Conservation (phyloP, 805 yeast species). For the Alloascoidea africana region DNA sequence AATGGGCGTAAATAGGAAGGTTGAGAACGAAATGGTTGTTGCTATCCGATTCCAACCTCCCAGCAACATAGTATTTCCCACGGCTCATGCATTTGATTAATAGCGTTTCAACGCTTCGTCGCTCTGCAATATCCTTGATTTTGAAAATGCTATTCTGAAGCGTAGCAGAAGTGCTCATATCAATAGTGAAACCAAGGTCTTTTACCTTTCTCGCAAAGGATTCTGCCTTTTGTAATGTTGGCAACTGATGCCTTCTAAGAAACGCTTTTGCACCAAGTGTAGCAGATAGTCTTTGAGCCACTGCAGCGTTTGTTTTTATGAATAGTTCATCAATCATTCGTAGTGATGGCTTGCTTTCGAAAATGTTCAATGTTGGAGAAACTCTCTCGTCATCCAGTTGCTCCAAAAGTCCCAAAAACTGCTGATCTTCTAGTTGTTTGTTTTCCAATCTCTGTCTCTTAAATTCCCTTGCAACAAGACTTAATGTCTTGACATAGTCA, state of each 20-base stretch:
- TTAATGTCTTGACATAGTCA: constrained; percentile 32
- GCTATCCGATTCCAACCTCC: constrained; percentile 55
- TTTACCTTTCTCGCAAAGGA: constrained; percentile 65
- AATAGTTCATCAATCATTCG: constrained; percentile 49
- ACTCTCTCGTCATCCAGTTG: constrained; percentile 69
- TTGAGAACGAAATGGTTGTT: constrained; percentile 48
- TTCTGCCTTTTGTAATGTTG: constrained; percentile 67
- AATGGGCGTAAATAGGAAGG: constrained; percentile 63
- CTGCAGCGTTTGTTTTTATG: constrained; percentile 54
- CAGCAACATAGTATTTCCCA: constrained; percentile 67
- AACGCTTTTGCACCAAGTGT: constrained; percentile 55
- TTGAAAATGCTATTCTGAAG: constrained; percentile 47
- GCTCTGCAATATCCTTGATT: constrained; percentile 38
- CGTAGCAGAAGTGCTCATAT: constrained; percentile 50
- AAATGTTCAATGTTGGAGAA: constrained; percentile 47
- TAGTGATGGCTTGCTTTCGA: constrained; percentile 39
- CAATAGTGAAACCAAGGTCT: constrained; percentile 44
- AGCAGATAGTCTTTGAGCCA: constrained; percentile 55
- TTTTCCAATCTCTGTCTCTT: constrained; percentile 38
- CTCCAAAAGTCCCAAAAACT: constrained; percentile 41
- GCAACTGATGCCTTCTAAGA: constrained; percentile 63
- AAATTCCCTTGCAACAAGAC: constrained; percentile 39
- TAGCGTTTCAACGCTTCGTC: constrained; percentile 55
- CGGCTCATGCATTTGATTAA: constrained; percentile 59
- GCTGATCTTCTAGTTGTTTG: constrained; percentile 25